Conservation (phyloP, 768 basidiomycete species). For the Tulasnella sp. region DNA sequence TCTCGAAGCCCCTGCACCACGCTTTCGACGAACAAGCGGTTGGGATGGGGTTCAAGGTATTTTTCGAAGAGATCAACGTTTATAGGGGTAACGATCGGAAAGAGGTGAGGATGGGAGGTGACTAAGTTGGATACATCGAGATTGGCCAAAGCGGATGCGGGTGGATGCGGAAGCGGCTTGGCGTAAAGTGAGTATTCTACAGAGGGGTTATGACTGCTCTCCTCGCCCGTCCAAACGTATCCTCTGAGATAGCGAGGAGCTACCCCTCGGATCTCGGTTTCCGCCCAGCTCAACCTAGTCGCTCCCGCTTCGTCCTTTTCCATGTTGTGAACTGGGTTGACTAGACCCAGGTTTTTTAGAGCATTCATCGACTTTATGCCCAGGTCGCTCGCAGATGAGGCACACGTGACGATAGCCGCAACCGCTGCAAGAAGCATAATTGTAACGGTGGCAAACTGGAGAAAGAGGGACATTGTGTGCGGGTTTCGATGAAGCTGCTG, state of each 20-base stretch:
- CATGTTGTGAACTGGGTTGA: not conserved
- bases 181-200: not conserved
- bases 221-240: not conserved
- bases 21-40: slow-evolving; percentile 46
- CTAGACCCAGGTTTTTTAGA: not conserved
- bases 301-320: not conserved
- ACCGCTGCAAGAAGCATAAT: not conserved
- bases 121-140: slow-evolving; percentile 39
- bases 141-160: slow-evolving; percentile 32
- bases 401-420: not conserved
- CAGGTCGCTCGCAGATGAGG: not conserved
- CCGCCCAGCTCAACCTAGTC: not conserved
- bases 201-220: not conserved
- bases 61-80: slow-evolving; percentile 44
- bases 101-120: slow-evolving; percentile 41
- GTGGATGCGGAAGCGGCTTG: not conserved
- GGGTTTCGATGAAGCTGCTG: not conserved
- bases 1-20: slow-evolving; percentile 43
- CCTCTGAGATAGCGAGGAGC: slow-evolving; percentile 1
- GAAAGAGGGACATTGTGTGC: not conserved
- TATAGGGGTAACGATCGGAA: slow-evolving; percentile 48
- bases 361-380: not conserved
- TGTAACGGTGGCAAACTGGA: not conserved
- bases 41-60: slow-evolving; percentile 46
- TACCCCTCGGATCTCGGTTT: not conserved